Evolutionary conservation across 2,329 filamentous ascomycete species (phyloP).

Genomic region (Decorospora gaudefroyi): DNA sequence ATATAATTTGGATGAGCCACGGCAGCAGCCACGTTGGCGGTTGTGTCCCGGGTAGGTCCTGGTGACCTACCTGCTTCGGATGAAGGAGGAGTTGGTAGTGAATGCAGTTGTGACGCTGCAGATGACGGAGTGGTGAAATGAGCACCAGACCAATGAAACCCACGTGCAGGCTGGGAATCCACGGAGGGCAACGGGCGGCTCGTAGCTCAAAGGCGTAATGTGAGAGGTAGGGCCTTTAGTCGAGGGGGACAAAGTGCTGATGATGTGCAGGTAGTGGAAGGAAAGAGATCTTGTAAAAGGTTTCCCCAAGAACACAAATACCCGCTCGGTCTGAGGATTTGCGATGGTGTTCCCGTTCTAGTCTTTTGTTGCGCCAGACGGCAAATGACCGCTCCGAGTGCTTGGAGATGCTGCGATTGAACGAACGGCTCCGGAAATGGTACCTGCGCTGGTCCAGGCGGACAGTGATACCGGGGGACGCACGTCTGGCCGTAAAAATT

Average conservation of each 20-base stretch:
- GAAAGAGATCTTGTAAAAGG: conserved; percentile 40
- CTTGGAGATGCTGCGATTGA: conserved; percentile 30
- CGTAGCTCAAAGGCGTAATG: conserved; percentile 40
- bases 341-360: conserved; percentile 38
- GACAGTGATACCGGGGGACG: conserved; percentile 51
- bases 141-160: conserved; percentile 54
- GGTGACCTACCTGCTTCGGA: conserved; percentile 51
- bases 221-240: conserved; percentile 34
- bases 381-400: conserved; percentile 35
- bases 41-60: conserved; percentile 50
- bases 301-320: conserved; percentile 35
- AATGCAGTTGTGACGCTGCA: conserved; percentile 48
- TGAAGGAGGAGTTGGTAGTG: conserved; percentile 49
- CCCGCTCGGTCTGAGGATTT: conserved; percentile 32
- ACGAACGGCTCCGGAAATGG: conserved; percentile 39
- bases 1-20: conserved; percentile 65
- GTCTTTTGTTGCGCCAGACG: conserved; percentile 37
- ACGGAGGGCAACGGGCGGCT: conserved; percentile 51
- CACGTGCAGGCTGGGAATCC: conserved; percentile 56
- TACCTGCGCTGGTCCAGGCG: conserved; percentile 46
- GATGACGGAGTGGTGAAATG: conserved; percentile 46
- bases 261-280: conserved; percentile 40
- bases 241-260: conserved; percentile 42
- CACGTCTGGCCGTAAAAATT: conserved; percentile 51
- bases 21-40: conserved; percentile 66